Base-by-base conservation (phyloP, 1,284 basidiomycete species). In the Cutaneotrichosporon cyanovorans region DNA sequence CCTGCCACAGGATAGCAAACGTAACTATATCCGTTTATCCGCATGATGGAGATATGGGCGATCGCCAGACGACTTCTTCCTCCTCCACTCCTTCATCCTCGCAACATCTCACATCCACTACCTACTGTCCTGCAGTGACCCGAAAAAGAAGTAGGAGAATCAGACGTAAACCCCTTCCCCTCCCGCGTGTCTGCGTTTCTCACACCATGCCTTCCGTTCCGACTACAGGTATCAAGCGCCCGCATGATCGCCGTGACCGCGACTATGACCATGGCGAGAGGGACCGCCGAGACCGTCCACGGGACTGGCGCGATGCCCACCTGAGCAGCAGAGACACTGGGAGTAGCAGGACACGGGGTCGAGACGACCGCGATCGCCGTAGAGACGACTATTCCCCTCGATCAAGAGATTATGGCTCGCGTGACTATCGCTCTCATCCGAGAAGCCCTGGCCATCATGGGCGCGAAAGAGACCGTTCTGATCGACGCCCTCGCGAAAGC, bases 291-390 rank as follows among this genome's bases (percentile, higher is more conserved):
- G 80, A 80, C 45, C 81, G 82, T 44, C 74, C 78, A 0, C 78
- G 77, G 55, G 83, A 87, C 64, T 84, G 84, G 83, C 74, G 83
- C 53, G 85, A 87, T 62, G 81, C 82, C 1, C 79, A 85, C 59
- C 62, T 85, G 19, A 65, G 79, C 63, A 62, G 66, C 28, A 16
- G 35, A 25, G 14, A 18, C 33, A 42, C 16, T 34, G 14, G 32
- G 32, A 41, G 37, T 16, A 15, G 39, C 18, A 39, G 49, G n/a
- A 38, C 42, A 12, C 18, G 40, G 20, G 15, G 45, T 36, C 40
- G n/a, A n/a, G n/a, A 40, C 14, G 45, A 44, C n/a, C 42, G 46
- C 7, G 46, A 45, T 23, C 25, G 45, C 19, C 16, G 31, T 5
- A 14, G 15, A 12, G 19, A 42, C 18, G 51, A 47, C 5, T 42